Percentiles rank a stretch among this genome's conserved stretches.
Conservation (phyloP, 108 stramenopile genomes). For the Skeletonema tropicum region DNA sequence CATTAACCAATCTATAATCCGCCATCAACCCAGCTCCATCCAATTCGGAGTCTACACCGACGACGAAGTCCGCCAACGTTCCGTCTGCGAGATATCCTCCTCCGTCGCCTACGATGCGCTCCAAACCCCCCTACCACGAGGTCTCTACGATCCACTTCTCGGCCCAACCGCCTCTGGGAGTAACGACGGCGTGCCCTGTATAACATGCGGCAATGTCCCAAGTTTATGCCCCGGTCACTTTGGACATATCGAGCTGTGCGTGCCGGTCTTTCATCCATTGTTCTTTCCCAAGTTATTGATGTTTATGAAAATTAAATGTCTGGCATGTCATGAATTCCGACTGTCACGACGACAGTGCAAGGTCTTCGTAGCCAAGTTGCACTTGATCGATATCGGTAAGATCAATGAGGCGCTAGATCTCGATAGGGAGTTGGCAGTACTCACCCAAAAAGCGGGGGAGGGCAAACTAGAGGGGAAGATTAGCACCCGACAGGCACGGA, state of each 20-base stretch:
- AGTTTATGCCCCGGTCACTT: slow-evolving; percentile 94
- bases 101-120: slow-evolving; percentile 86
- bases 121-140: slow-evolving; percentile 81
- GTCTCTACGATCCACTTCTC: slow-evolving; percentile 94
- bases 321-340: slow-evolving; percentile 91
- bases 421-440: slow-evolving; percentile 61
- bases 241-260: slow-evolving; percentile 96
- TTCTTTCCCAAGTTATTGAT: slow-evolving; percentile 78
- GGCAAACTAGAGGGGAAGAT: slow-evolving; percentile 12
- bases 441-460: slow-evolving; percentile 21
- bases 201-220: slow-evolving; percentile 88
- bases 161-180: slow-evolving; percentile 74
- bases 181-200: slow-evolving; percentile 61
- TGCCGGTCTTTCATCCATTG: slow-evolving; percentile 95
- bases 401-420: slow-evolving; percentile 62
- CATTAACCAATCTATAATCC: slow-evolving; percentile 44
- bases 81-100: slow-evolving; percentile 90
- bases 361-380: slow-evolving; percentile 67
- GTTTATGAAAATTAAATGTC: slow-evolving; percentile 91
- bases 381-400: slow-evolving; percentile 63
- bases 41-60: slow-evolving; percentile 83
- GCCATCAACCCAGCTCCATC: slow-evolving; percentile 38
- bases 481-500: slow-evolving; percentile 1
- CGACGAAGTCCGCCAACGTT: slow-evolving; percentile 86
- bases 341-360: slow-evolving; percentile 38